Conservation (phyloP, 2,329 filamentous ascomycete genomes). For the Harringtonia lauricola region DNA sequence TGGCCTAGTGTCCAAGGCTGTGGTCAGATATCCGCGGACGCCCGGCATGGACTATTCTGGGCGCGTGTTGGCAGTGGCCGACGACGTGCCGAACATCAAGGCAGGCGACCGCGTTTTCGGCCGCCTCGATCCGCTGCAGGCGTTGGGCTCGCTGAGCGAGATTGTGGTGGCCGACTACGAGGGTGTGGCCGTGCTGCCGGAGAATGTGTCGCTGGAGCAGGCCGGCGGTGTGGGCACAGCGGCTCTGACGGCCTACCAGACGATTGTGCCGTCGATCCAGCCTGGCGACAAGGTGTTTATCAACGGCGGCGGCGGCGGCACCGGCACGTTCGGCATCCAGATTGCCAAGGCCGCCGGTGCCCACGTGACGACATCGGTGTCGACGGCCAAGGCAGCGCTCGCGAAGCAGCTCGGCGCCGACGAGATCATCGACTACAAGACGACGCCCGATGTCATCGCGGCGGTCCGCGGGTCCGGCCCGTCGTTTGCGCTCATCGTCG, state of each 20-base stretch:
- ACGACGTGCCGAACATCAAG: constrained; percentile 19
- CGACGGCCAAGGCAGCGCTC: constrained; percentile 20
- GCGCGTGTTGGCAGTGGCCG: constrained; percentile 25
- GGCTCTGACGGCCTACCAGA: constrained; percentile 14
- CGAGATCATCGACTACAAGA: constrained; percentile 23
- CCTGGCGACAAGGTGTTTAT: constrained; percentile 16
- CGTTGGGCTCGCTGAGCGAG: constrained; percentile 9
- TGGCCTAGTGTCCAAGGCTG: constrained; percentile 24
- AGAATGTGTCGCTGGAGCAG: constrained; percentile 6
- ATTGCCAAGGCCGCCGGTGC: constrained; percentile 20
- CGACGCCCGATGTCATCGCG: constrained; percentile 6
- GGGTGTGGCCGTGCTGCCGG: constrained; percentile 16
- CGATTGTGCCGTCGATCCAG: constrained; percentile 9
- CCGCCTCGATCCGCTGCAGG: not conserved
- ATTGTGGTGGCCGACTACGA: constrained; percentile 10
- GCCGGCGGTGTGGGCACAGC: constrained; percentile 12
- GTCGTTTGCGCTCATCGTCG: constrained; percentile 16
- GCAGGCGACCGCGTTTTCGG: constrained; percentile 16
- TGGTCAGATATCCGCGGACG: constrained; percentile 26
- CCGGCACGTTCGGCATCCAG: constrained; percentile 24
- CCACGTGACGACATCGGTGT: constrained; percentile 21
- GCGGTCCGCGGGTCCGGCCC: constrained; percentile 18
- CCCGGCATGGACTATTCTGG: constrained; percentile 41
- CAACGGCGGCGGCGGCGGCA: constrained; percentile 23
- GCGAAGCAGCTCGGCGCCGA: constrained; percentile 22